Base-by-base conservation (phyloP, 768 basidiomycete species). In the Peribolospora baueri region DNA sequence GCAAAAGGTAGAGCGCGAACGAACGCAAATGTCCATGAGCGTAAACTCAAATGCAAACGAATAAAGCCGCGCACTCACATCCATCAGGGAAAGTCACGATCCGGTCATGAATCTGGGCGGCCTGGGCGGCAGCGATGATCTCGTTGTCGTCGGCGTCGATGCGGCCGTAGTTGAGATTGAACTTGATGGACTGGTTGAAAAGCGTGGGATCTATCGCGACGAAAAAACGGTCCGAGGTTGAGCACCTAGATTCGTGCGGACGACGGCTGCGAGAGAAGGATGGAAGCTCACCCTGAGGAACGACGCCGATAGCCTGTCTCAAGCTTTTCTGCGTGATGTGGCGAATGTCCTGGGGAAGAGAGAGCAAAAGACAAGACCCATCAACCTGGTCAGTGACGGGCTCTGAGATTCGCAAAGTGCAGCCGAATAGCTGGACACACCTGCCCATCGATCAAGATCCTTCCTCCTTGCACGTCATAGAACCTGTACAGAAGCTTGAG, bases 401-500 rank as follows among this genome's bases (percentile, higher is more conserved):
- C 46, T 46, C 10, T 10, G 14, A 10, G 46, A 14, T 14, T 10
- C 46, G 14, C 10, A 46, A 46, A 46, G 10, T 14, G 46, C 25
- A 25, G 25, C 25, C 25, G 25, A 25, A 25, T 1, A 25, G 25
- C 25, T 25, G 25, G 25, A 25, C 25, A 25, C 25, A 25, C 25
- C 25, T 25, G 25, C 25, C 25, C 10, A 10, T 46, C 10, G 51
- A 64, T 48, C 50, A 25, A 41, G 55, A 64, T 61, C 36, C 49
- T 36, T 41, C 86, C 86, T 54, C 78, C 76, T 13, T 75, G 73
- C 10, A 88, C 72, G 62, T 95, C 88, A 65, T 95, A 93, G 69
- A 97, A 87, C 25, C 88, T 75, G 67, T 85, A 93, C 11, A 97
- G 71, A 39, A 90, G 72, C n/a, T 85, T 80, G 51, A 86, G 68